A percentile compares a stretch with the other conserved stretches of the same genome.
Evolutionary conservation across 768 basidiomycete species (phyloP).

Genomic region (Lyophyllum shimeji): DNA sequence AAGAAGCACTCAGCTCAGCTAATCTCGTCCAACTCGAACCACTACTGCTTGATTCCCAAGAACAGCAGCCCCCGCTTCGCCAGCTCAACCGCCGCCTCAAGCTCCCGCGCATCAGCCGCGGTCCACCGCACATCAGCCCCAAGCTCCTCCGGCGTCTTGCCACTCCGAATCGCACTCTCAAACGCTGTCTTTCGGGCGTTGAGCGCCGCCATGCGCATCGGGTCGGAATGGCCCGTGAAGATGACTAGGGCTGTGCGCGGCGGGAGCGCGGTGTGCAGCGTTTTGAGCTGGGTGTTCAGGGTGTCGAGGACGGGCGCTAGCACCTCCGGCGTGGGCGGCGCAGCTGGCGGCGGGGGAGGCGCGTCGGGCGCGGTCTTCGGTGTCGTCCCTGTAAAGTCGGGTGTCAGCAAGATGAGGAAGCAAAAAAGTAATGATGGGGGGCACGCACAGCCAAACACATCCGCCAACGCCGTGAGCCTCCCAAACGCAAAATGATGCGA

Average conservation of each 20-base stretch:
- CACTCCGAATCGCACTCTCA: slow-evolving; percentile 60
- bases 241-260: slow-evolving; percentile 80
- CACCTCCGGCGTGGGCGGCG: slow-evolving; percentile 33
- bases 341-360: slow-evolving; percentile 22
- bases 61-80: slow-evolving; percentile 86
- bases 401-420: background rate
- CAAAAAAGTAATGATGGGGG: slow-evolving; percentile 2
- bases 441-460: slow-evolving; percentile 74
- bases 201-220: slow-evolving; percentile 73
- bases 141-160: slow-evolving; percentile 57
- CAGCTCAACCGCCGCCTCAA: slow-evolving; percentile 79
- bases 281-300: slow-evolving; percentile 61
- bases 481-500: slow-evolving; percentile 84
- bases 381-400: slow-evolving; percentile 52
- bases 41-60: slow-evolving; percentile 54
- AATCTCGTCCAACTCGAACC: background rate
- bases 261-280: slow-evolving; percentile 70
- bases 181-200: slow-evolving; percentile 71
- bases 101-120: slow-evolving; percentile 66
- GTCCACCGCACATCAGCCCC: slow-evolving; percentile 68
- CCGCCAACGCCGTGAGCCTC: slow-evolving; percentile 80
- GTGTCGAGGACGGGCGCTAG: slow-evolving; percentile 38
- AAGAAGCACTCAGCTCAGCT: background rate
- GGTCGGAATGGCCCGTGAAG: slow-evolving; percentile 89
- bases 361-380: slow-evolving; percentile 47